Evolutionary conservation across 179 eudicot genomes (phyloP).

Genomic region (Sideroxylon spinosum): DNA sequence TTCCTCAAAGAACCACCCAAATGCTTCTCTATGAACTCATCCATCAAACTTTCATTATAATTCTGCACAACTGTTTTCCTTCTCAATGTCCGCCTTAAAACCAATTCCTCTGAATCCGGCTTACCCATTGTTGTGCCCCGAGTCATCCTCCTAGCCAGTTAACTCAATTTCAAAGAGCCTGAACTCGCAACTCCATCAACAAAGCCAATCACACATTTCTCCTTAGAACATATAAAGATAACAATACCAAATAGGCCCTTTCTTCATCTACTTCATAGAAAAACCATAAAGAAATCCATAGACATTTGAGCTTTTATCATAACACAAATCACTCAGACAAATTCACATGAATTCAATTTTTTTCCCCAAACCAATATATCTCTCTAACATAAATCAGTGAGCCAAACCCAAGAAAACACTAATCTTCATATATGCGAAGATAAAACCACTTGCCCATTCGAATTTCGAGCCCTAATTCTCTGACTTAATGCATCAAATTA

Average conservation of each 20-base stretch:
- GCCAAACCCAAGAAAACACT: not conserved
- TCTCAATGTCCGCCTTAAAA: constrained; percentile 56
- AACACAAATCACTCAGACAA: not conserved
- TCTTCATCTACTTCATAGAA: not conserved
- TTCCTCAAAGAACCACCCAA: constrained; percentile 61
- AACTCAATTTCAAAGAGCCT: constrained; percentile 9
- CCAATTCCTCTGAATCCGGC: constrained; percentile 38
- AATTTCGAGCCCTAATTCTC: not conserved
- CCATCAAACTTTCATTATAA: constrained; percentile 82
- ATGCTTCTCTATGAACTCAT: constrained; percentile 70
- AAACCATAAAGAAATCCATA: not conserved
- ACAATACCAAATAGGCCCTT: not conserved
- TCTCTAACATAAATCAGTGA: no score
- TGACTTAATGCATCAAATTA: not conserved
- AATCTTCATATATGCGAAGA: not conserved
- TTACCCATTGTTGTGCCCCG: constrained; percentile 37
- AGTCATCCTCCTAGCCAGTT: constrained; percentile 8
- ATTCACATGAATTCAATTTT: constrained; percentile 6
- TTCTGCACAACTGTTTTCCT: constrained; percentile 49
- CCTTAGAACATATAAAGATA: not conserved
- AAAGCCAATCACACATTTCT: not conserved
- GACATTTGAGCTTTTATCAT: not conserved
- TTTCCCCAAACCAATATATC: not conserved
- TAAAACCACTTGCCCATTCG: not conserved
- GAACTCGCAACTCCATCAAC: constrained; percentile 1